Evolutionary conservation across 1,284 basidiomycete genomes (phyloP).

Genomic region (Austroboletus niveus): DNA sequence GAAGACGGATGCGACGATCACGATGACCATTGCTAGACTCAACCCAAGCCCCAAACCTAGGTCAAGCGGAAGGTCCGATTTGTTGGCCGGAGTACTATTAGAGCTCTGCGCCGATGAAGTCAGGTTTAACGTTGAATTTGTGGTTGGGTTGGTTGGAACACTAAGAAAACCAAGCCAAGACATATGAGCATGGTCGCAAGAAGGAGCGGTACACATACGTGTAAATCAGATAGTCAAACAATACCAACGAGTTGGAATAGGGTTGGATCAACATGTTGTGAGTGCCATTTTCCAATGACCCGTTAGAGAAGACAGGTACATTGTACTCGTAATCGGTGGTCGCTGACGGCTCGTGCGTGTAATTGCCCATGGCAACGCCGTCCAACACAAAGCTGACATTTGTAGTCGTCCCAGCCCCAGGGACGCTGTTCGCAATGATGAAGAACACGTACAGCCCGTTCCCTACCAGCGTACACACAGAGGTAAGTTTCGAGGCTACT

Average conservation of each 20-base stretch:
- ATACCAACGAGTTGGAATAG: not conserved
- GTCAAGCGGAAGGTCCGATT: too few relatives aligned
- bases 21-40: too few relatives aligned
- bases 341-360: not conserved
- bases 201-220: not conserved
- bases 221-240: constrained; percentile 20
- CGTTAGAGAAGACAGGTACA: constrained; percentile 14
- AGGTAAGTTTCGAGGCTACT: not conserved
- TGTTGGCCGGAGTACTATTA: too few relatives aligned
- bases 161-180: too few relatives aligned
- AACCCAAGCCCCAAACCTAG: too few relatives aligned
- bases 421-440: constrained; percentile 8
- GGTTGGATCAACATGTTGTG: constrained; percentile 12
- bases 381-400: constrained; percentile 13
- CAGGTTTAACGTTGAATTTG: too few relatives aligned
- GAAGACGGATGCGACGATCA: too few relatives aligned
- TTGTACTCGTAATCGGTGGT: constrained; percentile 15
- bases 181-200: not conserved
- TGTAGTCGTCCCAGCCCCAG: not conserved
- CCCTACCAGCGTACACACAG: constrained; percentile 1
- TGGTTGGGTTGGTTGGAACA: too few relatives aligned
- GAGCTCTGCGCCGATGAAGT: too few relatives aligned
- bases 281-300: not conserved
- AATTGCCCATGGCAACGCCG: not conserved
- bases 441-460: constrained; percentile 23